Evolutionary conservation across 2,329 filamentous ascomycete genomes (phyloP).

Genomic region (Paecilomyces dactylethromorphus): DNA sequence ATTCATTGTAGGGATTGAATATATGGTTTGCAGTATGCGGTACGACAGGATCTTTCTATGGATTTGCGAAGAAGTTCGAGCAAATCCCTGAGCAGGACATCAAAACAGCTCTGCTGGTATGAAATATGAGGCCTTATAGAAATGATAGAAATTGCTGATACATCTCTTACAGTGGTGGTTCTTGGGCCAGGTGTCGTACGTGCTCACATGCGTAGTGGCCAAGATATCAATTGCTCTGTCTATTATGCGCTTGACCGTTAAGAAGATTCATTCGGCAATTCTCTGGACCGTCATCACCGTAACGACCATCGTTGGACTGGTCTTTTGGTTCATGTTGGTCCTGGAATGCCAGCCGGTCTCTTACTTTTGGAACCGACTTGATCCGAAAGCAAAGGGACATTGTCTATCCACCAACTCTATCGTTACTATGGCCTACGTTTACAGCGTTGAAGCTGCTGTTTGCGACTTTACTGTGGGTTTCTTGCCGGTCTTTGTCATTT

Average conservation of each 20-base stretch:
- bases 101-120: constrained; percentile 28
- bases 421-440: constrained; percentile 47
- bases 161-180: constrained; percentile 39
- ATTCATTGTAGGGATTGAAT: constrained; percentile 17
- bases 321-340: constrained; percentile 46
- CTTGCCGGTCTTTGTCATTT: constrained; percentile 49
- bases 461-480: constrained; percentile 50
- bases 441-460: constrained; percentile 42
- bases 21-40: constrained; percentile 30
- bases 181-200: constrained; percentile 52
- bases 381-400: constrained; percentile 30
- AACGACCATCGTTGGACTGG: constrained; percentile 38
- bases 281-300: constrained; percentile 43
- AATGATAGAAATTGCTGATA: background rate
- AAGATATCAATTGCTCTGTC: constrained; percentile 51
- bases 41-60: constrained; percentile 26
- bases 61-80: constrained; percentile 20
- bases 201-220: constrained; percentile 40
- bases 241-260: constrained; percentile 46
- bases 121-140: constrained; percentile 1
- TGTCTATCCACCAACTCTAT: constrained; percentile 42
- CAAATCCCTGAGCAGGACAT: constrained; percentile 13
- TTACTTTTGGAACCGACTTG: constrained; percentile 43
- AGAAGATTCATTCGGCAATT: constrained; percentile 38
- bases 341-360: constrained; percentile 49